Conservation (phyloP, 2,329 filamentous ascomycete genomes). For the Geosmithia flava region DNA sequence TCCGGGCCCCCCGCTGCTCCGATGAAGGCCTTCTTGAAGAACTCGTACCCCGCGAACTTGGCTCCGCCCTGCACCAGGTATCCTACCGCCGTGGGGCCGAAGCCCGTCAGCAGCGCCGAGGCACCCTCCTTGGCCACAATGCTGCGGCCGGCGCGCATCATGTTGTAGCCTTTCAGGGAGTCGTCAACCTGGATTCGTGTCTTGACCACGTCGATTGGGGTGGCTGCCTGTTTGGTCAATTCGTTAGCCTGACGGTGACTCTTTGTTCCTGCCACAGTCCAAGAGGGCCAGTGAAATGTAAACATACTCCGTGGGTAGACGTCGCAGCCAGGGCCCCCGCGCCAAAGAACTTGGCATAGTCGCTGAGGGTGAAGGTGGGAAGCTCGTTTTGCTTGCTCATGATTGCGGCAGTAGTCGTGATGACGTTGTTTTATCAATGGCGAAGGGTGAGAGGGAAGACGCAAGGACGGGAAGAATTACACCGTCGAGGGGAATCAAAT, state of each 20-base stretch:
- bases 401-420: not conserved
- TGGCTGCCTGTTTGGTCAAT: constrained; percentile 27
- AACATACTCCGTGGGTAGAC: constrained; percentile 34
- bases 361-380: constrained; percentile 25
- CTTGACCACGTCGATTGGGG: constrained; percentile 62
- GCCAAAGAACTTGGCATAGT: constrained; percentile 41
- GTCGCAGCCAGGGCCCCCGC: constrained; percentile 40
- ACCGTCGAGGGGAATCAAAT: too few species aligned
- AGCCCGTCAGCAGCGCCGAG: constrained; percentile 67
- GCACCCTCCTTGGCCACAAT: constrained; percentile 72
- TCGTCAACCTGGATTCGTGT: constrained; percentile 87
- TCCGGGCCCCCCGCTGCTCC: constrained; percentile 46
- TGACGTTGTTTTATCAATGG: not conserved
- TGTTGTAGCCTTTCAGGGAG: constrained; percentile 69
- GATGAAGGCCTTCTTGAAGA: constrained; percentile 86
- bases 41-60: constrained; percentile 89
- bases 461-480: not conserved
- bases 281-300: too few species aligned
- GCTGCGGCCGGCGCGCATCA: constrained; percentile 66
- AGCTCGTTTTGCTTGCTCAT: constrained; percentile 17
- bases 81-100: constrained; percentile 74
- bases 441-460: not conserved
- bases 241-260: not conserved
- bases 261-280: not conserved
- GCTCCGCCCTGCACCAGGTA: constrained; percentile 84